Percentiles rank a stretch among this genome's conserved stretches.
Evolutionary conservation across 345 rosid species (phyloP).

Genomic region (Psidium friedrichsthalianum): DNA sequence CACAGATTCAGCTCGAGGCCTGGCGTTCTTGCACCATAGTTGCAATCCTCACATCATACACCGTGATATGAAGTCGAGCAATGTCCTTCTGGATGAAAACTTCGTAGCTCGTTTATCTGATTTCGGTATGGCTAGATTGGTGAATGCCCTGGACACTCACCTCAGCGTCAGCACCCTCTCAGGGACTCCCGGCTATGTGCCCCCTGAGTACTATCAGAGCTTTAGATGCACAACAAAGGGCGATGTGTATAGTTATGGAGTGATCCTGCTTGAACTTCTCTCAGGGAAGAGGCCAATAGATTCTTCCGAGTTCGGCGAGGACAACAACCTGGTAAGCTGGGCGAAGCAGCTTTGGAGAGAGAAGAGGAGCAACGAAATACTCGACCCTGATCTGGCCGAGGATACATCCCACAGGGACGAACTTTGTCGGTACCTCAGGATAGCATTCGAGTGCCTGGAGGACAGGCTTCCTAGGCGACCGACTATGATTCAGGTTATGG

Average conservation of each 20-base stretch:
- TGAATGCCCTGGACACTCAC: slow-evolving; percentile 87
- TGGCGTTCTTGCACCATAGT: slow-evolving; percentile 95
- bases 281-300: slow-evolving; percentile 91
- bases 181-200: slow-evolving; percentile 98
- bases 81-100: slow-evolving; percentile 83
- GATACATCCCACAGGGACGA: slow-evolving; percentile 40
- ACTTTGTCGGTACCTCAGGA: slow-evolving; percentile 52
- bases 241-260: slow-evolving; percentile 94
- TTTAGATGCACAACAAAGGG: slow-evolving; percentile 93
- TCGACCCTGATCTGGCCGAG: slow-evolving; percentile 50
- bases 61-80: slow-evolving; percentile 96
- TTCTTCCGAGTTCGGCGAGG: slow-evolving; percentile 72
- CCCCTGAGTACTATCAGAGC: slow-evolving; percentile 96
- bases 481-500: slow-evolving; percentile 94
- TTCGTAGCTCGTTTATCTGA: slow-evolving; percentile 94
- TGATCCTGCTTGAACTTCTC: slow-evolving; percentile 82
- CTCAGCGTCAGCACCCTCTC: slow-evolving; percentile 95
- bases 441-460: slow-evolving; percentile 86
- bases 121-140: slow-evolving; percentile 97
- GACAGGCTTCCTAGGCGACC: slow-evolving; percentile 82
- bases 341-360: slow-evolving; percentile 77
- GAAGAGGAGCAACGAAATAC: slow-evolving; percentile 43
- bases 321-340: slow-evolving; percentile 95
- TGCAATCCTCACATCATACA: slow-evolving; percentile 97
- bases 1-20: slow-evolving; percentile 86